A percentile compares a stretch with the other conserved stretches of the same genome.
These are phyloP conservation scores for Malus hybrid DNA, from an alignment of 331 rosid species.

Conservation along the genomic window DNA sequence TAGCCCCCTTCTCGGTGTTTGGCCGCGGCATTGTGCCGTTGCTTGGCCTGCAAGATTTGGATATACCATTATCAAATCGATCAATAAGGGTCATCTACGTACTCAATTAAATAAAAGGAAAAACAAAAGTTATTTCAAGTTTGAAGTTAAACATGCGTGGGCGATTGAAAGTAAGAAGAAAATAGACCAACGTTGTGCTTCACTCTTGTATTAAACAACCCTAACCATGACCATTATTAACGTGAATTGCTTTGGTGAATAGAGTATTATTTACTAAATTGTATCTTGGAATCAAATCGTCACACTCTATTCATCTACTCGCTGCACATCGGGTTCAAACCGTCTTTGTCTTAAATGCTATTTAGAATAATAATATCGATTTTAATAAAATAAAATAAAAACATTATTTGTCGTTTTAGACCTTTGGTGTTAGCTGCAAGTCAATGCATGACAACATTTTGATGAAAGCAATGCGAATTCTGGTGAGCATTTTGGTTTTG, in stretches of 20 bases:
- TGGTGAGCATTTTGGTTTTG: neutral
- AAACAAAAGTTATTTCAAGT: neutral
- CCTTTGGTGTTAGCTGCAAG: no score
- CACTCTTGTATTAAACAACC: neutral
- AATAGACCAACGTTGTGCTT: neutral
- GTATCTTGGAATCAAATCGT: no score
- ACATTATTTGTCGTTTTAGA: no score
- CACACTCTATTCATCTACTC: no score
- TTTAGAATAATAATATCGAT: no score
- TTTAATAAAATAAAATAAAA: no score
- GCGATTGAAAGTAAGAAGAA: neutral
- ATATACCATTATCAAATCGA: neutral
- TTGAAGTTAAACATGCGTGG: neutral
- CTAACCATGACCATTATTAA: no score
- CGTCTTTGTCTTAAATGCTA: no score
- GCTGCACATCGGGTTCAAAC: no score
- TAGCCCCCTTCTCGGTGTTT: neutral
- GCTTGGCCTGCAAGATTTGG: neutral
- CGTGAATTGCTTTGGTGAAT: no score
- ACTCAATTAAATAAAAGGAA: neutral
- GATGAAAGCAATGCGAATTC: slow-evolving; percentile 5
- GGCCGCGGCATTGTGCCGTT: neutral
- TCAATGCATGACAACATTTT: neutral
- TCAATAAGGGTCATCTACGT: neutral
- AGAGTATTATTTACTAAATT: no score